These are phyloP conservation scores for Tilletia walkeri DNA, from an alignment of 1,284 basidiomycete genomes.

Conservation along the genomic window DNA sequence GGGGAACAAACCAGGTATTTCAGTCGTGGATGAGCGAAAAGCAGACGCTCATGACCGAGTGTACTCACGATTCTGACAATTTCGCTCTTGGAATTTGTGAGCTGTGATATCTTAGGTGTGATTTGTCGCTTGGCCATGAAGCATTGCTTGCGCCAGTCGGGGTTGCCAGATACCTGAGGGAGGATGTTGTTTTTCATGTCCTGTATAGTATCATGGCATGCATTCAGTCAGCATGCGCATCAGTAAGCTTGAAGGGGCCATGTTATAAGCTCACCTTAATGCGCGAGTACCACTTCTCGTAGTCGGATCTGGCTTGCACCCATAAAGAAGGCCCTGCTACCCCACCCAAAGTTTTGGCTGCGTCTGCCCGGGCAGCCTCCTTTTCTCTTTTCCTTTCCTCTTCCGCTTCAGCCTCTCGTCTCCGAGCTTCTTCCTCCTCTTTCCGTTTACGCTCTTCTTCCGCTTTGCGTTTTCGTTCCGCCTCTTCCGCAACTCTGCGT, in stretches of 20 bases:
- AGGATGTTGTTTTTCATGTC: constrained; percentile 74
- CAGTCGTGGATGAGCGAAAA: not conserved
- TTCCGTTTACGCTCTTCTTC: constrained; percentile 20
- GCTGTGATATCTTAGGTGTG: constrained; percentile 84
- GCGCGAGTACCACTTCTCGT: constrained; percentile 35
- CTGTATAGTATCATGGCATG: constrained; percentile 55
- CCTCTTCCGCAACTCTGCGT: constrained; percentile 40
- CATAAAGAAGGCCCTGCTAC: constrained; percentile 32
- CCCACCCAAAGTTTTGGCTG: constrained; percentile 25
- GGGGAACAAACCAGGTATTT: not conserved
- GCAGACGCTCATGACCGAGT: not conserved
- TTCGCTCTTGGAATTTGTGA: constrained; percentile 74
- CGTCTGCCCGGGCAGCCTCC: constrained; percentile 12
- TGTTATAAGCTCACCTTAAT: constrained; percentile 24
- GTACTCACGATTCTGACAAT: constrained; percentile 70
- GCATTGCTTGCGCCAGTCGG: constrained; percentile 59
- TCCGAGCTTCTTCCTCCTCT: constrained; percentile 31
- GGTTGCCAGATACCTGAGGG: constrained; percentile 68
- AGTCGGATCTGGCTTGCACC: constrained; percentile 36
- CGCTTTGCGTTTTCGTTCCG: constrained; percentile 25
- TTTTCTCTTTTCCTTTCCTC: constrained; percentile 25
- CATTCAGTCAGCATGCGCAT: constrained; percentile 6
- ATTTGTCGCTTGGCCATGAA: constrained; percentile 73
- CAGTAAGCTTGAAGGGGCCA: not conserved
- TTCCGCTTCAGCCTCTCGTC: constrained; percentile 31